Base-by-base conservation (phyloP, 805 yeast species). In the Metschnikowia continentalis region DNA sequence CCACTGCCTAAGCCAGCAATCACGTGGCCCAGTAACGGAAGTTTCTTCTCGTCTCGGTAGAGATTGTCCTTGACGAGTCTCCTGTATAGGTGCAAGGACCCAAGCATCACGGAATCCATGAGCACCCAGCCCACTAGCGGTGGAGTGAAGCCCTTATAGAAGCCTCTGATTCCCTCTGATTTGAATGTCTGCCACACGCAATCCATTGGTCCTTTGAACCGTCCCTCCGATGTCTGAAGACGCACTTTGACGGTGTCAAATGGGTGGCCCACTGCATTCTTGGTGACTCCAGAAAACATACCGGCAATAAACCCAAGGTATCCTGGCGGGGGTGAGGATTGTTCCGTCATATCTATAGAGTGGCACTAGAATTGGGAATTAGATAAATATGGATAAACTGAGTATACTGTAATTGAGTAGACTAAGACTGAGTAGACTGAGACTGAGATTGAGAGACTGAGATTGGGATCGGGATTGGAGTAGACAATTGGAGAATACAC, bases 81-180 rank as follows among this genome's bases (percentile, higher is more conserved):
- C 57, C 91, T 72, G 66, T 90, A 90, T 52, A 86, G 80, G 59
- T 88, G 94, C 49, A 90, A 71, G 5, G 94, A 85, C 0, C 97
- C 97, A 54, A 90, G 74, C 89, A 90, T 87, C 46, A 89, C 89
- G 3, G 91, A 83, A 64, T 90, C 97, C 96, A 90, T 90, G 54
- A 87, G 68, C 58, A 90, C 89, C 97, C 97, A 90, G 0, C 97
- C 97, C 19, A 88, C 81, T 56, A 90, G 74, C 1, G 97, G 97
- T 4, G 97, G 97, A 0, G 96, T 88, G 57, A 90, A 89, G 0
- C 97, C 97, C 58, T 90, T 82, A 64, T 89, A 90, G 49, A 90
- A 80, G 0, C 96, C 97, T 35, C 76, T 68, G 5, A 84, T 55
- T 3, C 97, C 97, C 64, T 90, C 96, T 26, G 83, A 80, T 54